Evolutionary conservation across 768 basidiomycete species (phyloP).

Genomic region (Amylocystis lapponica): DNA sequence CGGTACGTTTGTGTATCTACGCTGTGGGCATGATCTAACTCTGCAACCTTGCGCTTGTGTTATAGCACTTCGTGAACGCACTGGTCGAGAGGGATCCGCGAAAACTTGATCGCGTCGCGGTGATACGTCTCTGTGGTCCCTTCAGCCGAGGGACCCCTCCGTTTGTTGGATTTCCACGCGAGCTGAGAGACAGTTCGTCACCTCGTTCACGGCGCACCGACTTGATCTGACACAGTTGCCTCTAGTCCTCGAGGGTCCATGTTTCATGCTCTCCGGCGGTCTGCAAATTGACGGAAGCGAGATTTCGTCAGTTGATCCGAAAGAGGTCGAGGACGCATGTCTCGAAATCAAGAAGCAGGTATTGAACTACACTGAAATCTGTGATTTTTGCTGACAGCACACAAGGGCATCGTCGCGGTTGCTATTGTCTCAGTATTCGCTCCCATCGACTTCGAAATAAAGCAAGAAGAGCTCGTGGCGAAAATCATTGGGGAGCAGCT

Average conservation of each 20-base stretch:
- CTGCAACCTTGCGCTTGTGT: too few relatives aligned
- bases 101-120: slow-evolving; percentile 54
- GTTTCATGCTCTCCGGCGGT: slow-evolving; percentile 8
- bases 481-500: slow-evolving; percentile 40
- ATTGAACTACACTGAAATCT: slow-evolving; percentile 1
- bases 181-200: slow-evolving; percentile 31
- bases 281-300: slow-evolving; percentile 41
- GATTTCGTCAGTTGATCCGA: slow-evolving; percentile 36
- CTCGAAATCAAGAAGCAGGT: slow-evolving; percentile 28
- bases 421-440: slow-evolving; percentile 45
- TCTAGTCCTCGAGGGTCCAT: not conserved
- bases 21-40: too few relatives aligned
- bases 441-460: slow-evolving; percentile 37
- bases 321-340: slow-evolving; percentile 42
- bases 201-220: slow-evolving; percentile 35
- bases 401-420: slow-evolving; percentile 17
- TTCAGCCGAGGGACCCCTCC: slow-evolving; percentile 56
- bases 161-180: slow-evolving; percentile 45
- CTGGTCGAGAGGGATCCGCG: slow-evolving; percentile 51
- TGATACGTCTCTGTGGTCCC: slow-evolving; percentile 56
- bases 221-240: slow-evolving; percentile 34
- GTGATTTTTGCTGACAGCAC: not conserved
- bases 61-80: slow-evolving; percentile 46
- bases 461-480: slow-evolving; percentile 43
- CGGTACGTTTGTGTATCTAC: too few relatives aligned